Percentiles rank a stretch among this genome's conserved stretches.
phyloP scores from a whole-genome alignment of 495 filamentous ascomycete species.

The Penicillium riverlandense region DNA sequence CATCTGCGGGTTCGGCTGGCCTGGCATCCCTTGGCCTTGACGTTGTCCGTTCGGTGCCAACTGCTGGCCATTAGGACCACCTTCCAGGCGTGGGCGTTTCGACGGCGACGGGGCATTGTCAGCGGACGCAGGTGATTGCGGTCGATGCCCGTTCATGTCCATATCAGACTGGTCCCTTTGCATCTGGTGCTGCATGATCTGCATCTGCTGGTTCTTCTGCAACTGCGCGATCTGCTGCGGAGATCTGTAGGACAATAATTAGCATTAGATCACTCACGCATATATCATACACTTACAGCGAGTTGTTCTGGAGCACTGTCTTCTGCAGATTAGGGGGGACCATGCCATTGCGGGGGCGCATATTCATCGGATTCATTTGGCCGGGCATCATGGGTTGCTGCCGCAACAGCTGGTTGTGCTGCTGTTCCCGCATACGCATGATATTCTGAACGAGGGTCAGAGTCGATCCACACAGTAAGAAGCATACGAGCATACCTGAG shows the following conservation, averaged over 20 bases:
- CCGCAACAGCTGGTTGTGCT: conserved; percentile 61
- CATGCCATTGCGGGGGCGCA: conserved; percentile 37
- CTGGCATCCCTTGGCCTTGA: conserved; percentile 63
- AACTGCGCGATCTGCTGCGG: conserved; percentile 55
- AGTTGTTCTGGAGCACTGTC: conserved; percentile 71
- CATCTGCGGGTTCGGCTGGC: conserved; percentile 60
- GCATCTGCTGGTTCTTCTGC: conserved; percentile 58
- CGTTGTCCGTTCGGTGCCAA: conserved; percentile 75
- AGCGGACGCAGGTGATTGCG: conserved; percentile 70
- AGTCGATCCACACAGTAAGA: background rate
- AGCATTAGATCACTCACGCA: conserved; percentile 7
- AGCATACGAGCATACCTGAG: conserved; percentile 54
- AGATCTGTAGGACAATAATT: conserved; percentile 16
- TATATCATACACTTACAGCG: conserved; percentile 27
- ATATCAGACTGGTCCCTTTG: conserved; percentile 79
- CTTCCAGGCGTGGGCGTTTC: conserved; percentile 85
- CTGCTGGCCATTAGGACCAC: conserved; percentile 60
- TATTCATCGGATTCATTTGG: conserved; percentile 51
- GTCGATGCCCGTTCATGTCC: conserved; percentile 75
- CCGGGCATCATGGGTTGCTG: conserved; percentile 68
- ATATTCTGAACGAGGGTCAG: conserved; percentile 22
- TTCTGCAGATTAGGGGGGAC: conserved; percentile 52
- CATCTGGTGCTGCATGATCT: conserved; percentile 62
- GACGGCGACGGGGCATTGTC: conserved; percentile 90
- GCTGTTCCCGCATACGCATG: conserved; percentile 35